phyloP scores from a whole-genome alignment of 441 rosid species.

The Populus tomentosa region DNA sequence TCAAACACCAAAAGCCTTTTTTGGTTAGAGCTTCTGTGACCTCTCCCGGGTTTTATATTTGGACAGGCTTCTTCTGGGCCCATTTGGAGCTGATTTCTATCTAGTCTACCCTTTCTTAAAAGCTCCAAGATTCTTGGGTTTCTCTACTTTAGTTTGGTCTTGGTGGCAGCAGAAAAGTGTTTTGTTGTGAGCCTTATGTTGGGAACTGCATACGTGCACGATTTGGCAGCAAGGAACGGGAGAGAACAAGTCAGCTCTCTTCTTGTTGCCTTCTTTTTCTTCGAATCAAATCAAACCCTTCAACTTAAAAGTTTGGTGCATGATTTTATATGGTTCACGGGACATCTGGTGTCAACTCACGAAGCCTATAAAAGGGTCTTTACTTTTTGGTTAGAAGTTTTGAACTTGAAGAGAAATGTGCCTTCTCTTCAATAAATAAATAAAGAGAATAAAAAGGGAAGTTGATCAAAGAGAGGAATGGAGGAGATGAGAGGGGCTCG shows the following conservation, averaged over 20 bases:
- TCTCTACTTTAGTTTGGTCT: neutral
- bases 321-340: neutral
- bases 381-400: neutral
- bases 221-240: neutral
- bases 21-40: neutral
- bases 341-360: neutral
- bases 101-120: neutral
- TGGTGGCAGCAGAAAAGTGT: neutral
- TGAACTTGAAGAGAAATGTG: neutral
- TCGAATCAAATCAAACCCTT: too few species aligned
- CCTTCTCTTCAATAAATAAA: neutral
- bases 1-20: too few species aligned
- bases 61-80: neutral
- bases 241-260: neutral
- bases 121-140: neutral
- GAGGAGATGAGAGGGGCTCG: conserved; percentile 3
- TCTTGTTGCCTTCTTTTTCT: too few species aligned
- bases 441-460: neutral
- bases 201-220: neutral
- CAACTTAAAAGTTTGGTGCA: neutral
- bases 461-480: neutral
- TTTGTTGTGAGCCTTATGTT: neutral
- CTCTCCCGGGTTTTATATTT: neutral
- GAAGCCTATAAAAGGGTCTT: neutral
- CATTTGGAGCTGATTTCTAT: neutral